Evolutionary conservation across 2,329 filamentous ascomycete genomes (phyloP), one percentile per base, ranked within the genome.

Genomic region (Sporothrix humicola): DNA sequence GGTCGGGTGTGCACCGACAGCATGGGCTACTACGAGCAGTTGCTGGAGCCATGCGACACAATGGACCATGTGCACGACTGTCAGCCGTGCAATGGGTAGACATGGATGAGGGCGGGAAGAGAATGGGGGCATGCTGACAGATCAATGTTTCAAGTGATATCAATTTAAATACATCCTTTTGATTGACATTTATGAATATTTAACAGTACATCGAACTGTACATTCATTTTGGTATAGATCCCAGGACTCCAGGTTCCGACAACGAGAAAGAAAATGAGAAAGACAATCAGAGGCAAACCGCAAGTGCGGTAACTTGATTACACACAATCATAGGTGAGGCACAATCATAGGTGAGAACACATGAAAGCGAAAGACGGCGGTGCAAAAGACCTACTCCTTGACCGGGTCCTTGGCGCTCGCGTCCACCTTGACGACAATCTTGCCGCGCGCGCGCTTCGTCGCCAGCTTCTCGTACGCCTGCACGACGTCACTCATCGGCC

Each of bases 401-500:
- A 48, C 61, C 10, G 61, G 31, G 0, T 23, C n/a, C 50, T 54
- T 54, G n/a, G 50, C 50, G 6, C 20, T 44, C 15, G 31, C 10
- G 9, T 26, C 31, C 6, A 82, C 75, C 54, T 76, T 77, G 54
- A 82, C 75, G 17, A 82, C 69, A 13, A 82, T 78, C 77, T 82
- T 82, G 4, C 81, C 81, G 48, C 76, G 79, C 0, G 81, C 78
- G 23, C 78, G 76, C 66, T 79, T 80, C 2, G 77, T 81, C 12
- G 75, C 78, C 20, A 81, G 75, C 70, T 77, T 79, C 72, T 81
- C 80, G 54, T 78, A 81, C 0, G 80, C 81, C 77, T 79, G n/a
- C 15, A 17, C 70, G 1, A 73, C 79, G 13, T 81, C 77, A n/a
- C 78, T 77, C 75, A 82, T 77, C 3, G 71, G 52, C 37, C 77